These are phyloP conservation scores for Mucor sp. DNA, from an alignment of 371 early-diverging fungal species.

Conservation along the genomic window DNA sequence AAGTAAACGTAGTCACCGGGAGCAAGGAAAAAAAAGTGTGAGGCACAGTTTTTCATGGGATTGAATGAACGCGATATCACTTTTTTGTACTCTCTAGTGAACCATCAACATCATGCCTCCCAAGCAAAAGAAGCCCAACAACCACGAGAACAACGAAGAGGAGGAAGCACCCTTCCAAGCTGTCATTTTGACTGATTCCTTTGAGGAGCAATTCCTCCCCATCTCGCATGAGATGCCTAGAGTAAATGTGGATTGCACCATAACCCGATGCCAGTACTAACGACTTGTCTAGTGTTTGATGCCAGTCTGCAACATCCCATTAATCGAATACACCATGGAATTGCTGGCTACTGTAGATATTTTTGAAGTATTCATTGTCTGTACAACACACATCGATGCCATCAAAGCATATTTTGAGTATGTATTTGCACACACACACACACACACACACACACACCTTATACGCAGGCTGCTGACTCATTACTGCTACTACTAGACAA, in stretches of 20 bases:
- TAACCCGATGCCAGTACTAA: neutral
- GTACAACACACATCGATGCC: slow-evolving; percentile 81
- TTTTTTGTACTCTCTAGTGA: neutral
- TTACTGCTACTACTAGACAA: slow-evolving; percentile 33
- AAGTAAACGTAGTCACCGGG: neutral
- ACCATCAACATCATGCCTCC: slow-evolving; percentile 39
- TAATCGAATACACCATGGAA: slow-evolving; percentile 95
- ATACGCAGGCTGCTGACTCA: neutral
- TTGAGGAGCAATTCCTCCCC: slow-evolving; percentile 88
- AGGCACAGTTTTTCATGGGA: slow-evolving; percentile 1
- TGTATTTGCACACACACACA: neutral
- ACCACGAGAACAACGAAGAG: slow-evolving; percentile 40
- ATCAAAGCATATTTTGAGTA: slow-evolving; percentile 86
- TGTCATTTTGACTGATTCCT: slow-evolving; percentile 91
- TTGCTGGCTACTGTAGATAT: slow-evolving; percentile 84
- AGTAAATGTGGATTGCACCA: slow-evolving; percentile 43
- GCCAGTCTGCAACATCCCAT: slow-evolving; percentile 92
- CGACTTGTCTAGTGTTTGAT: slow-evolving; percentile 75
- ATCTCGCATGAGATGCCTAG: slow-evolving; percentile 86
- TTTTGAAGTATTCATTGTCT: slow-evolving; percentile 84
- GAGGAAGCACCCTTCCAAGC: slow-evolving; percentile 76
- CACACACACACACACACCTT: neutral
- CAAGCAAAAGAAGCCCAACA: slow-evolving; percentile 34
- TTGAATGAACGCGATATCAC: neutral
- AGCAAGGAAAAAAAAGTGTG: neutral